Base-by-base conservation (phyloP, 2,329 filamentous ascomycete genomes). In the Macrophomina phaseolina region DNA sequence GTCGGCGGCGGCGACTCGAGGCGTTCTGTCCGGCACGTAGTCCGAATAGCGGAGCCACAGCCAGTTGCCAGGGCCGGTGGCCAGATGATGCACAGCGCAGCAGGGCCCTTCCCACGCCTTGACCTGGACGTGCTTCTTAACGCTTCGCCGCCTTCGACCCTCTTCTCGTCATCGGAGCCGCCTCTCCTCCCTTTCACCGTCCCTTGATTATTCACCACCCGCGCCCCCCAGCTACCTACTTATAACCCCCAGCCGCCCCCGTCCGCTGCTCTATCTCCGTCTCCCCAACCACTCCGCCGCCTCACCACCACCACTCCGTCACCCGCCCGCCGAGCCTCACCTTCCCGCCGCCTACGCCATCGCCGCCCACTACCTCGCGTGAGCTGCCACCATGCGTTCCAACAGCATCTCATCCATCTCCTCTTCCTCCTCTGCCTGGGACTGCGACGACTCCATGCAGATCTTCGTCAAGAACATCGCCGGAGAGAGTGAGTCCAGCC, bases 391-490 rank as follows among this genome's bases (percentile, higher is more conserved):
- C 34, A 67, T 67, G 66, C 66, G 66, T 23, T 67, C 66, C 60
- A 67, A 64, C 72, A 79, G 77, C 76, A 76, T 81, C 73, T 77
- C 77, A 67, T 81, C 78, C 74, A 72, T 80, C 72, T 78, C 76
- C 73, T 80, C 79, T 40, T 71, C 74, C 58, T 75, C 75, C 68
- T 78, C 77, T 55, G 79, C 79, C 40, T 74, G 76, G 48, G 82
- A 85, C 67, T 73, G 77, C 58, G 81, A 83, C 64, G 81, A 85
- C 62, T 86, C 81, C 46, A 87, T 87, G 79, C 85, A 86, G 74
- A 86, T 89, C 77, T 88, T 88, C 77, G 82, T 88, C 76, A 87
- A 87, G 79, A 84, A 83, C 73, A 78, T 87, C 60, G 81, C 83
- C 42, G 86, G 86, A 71, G 81, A 83, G 76, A 88, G 86, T 88